phyloP scores from a whole-genome alignment of 2,329 filamentous ascomycete genomes.

The Sphaerulina musiva region DNA sequence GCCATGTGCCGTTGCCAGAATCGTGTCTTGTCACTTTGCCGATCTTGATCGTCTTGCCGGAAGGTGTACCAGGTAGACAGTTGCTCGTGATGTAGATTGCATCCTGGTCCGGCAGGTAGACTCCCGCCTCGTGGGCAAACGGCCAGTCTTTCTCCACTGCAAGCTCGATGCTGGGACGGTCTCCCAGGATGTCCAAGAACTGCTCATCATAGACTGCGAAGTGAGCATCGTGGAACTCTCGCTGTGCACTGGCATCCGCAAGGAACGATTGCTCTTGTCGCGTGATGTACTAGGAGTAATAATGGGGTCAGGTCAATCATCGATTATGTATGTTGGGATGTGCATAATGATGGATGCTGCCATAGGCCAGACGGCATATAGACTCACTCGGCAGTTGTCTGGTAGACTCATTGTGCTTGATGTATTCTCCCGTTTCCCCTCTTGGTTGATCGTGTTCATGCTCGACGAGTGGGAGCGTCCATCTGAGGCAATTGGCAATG shows the following conservation, averaged over 20 bases:
- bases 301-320: neutral
- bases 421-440: neutral
- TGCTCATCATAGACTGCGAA: slow-evolving; percentile 28
- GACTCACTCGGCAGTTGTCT: slow-evolving; percentile 17
- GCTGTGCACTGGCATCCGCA: slow-evolving; percentile 7
- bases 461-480: too few species aligned
- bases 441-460: neutral
- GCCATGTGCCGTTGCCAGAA: slow-evolving; percentile 34
- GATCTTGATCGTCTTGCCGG: slow-evolving; percentile 24
- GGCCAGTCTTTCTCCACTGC: slow-evolving; percentile 24
- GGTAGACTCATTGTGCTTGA: slow-evolving; percentile 7
- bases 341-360: too few species aligned
- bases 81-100: slow-evolving; percentile 41
- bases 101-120: slow-evolving; percentile 33
- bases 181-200: slow-evolving; percentile 26
- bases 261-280: slow-evolving; percentile 12
- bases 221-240: slow-evolving; percentile 17
- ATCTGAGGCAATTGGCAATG: too few species aligned
- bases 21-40: slow-evolving; percentile 22
- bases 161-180: slow-evolving; percentile 18
- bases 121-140: slow-evolving; percentile 37
- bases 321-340: too few species aligned
- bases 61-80: slow-evolving; percentile 18
- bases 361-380: neutral
- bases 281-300: slow-evolving; percentile 11